Conservation (phyloP, 495 filamentous ascomycete species). For the Aspergillus taichungensis region DNA sequence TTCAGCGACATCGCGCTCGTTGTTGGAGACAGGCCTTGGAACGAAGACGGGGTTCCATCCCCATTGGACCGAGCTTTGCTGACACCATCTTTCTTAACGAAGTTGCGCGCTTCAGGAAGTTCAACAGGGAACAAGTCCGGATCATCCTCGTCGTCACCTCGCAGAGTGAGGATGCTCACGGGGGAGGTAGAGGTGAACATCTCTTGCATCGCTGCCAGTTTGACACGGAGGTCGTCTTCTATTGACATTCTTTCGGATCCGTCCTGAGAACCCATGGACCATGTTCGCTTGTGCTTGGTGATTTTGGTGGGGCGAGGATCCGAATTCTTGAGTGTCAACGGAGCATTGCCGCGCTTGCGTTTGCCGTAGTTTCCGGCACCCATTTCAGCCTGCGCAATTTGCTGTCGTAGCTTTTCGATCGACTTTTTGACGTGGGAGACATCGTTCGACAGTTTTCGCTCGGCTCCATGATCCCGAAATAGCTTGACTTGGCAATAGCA, state of each 20-base stretch:
- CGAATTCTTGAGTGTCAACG: conserved; percentile 38
- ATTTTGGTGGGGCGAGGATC: conserved; percentile 60
- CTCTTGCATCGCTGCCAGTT: conserved; percentile 75
- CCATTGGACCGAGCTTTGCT: conserved; percentile 51
- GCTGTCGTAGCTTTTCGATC: conserved; percentile 89
- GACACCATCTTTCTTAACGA: conserved; percentile 47
- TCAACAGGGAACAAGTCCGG: conserved; percentile 79
- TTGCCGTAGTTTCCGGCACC: conserved; percentile 86
- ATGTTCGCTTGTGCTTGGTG: conserved; percentile 84
- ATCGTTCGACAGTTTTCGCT: conserved; percentile 91
- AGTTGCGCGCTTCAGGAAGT: conserved; percentile 58
- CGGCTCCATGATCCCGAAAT: conserved; percentile 92
- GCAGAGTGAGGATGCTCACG: conserved; percentile 74
- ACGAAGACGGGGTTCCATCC: conserved; percentile 29
- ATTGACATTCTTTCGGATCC: conserved; percentile 55
- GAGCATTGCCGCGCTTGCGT: conserved; percentile 61
- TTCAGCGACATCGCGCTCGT: conserved; percentile 39
- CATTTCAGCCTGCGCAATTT: conserved; percentile 78
- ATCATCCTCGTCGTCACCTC: conserved; percentile 78
- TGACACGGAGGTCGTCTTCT: conserved; percentile 84
- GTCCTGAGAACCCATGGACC: conserved; percentile 89
- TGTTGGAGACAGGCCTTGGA: conserved; percentile 58
- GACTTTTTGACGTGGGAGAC: conserved; percentile 87
- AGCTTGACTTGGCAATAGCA: conserved; percentile 95
- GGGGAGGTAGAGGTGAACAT: conserved; percentile 93